Conservation (phyloP, 2,329 filamentous ascomycete species). For the Diplodia seriata region DNA sequence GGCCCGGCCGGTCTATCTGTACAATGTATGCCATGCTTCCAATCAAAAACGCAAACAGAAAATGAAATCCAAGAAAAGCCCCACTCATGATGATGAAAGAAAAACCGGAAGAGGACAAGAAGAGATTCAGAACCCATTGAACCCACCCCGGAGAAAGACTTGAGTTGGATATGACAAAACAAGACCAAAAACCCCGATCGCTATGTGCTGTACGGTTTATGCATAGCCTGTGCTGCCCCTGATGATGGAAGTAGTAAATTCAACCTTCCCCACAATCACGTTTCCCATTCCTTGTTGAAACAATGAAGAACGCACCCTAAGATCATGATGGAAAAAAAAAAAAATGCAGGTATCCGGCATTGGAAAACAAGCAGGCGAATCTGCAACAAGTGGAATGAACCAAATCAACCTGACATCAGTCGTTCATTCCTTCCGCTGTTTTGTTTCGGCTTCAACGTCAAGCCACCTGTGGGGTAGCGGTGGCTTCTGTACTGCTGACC, state of each 20-base stretch:
- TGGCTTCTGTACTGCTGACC: background rate
- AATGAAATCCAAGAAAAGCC: background rate
- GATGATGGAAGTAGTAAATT: conserved; percentile 8
- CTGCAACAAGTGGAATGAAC: background rate
- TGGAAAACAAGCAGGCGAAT: background rate
- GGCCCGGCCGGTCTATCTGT: conserved; percentile 13
- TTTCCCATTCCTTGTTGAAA: conserved; percentile 5
- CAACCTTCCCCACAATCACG: conserved; percentile 9
- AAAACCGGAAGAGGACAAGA: background rate
- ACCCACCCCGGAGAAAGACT: conserved; percentile 1
- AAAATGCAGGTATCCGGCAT: conserved; percentile 12
- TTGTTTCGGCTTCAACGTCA: background rate
- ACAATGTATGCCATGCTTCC: conserved; percentile 26
- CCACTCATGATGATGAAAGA: conserved; percentile 12
- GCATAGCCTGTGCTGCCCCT: conserved; percentile 6
- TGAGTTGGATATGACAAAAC: conserved; percentile 3
- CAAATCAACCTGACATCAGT: conserved; percentile 13
- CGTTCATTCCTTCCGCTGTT: background rate
- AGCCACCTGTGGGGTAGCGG: too few species aligned
- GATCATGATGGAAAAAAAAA: background rate
- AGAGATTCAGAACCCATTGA: background rate
- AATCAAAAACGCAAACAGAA: conserved; percentile 1
- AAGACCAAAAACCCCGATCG: conserved; percentile 26
- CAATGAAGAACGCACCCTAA: conserved; percentile 15
- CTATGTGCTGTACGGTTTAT: conserved; percentile 28